phyloP scores from a whole-genome alignment of 2,329 filamentous ascomycete genomes.

The Penicillium sp. region DNA sequence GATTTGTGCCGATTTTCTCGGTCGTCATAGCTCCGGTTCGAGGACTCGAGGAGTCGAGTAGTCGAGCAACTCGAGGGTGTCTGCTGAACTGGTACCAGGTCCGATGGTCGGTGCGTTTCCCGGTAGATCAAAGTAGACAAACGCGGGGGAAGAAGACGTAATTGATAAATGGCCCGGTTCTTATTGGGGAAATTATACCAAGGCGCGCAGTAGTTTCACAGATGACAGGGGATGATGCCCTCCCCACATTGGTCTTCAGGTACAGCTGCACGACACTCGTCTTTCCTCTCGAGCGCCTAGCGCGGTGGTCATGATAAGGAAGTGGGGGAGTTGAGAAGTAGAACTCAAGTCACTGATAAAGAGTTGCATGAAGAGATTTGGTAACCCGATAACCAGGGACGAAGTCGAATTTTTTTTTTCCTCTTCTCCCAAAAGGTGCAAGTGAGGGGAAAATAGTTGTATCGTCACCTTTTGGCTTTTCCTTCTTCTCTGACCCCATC shows the following conservation, averaged over 20 bases:
- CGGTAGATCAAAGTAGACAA: neutral
- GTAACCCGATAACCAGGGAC: slow-evolving; percentile 12
- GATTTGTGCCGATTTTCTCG: neutral
- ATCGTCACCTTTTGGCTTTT: neutral
- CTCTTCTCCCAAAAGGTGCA: neutral
- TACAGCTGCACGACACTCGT: slow-evolving; percentile 14
- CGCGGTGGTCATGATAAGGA: slow-evolving; percentile 30
- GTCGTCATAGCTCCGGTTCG: neutral
- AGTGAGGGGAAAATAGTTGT: neutral
- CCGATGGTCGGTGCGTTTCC: neutral
- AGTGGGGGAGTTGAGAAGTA: slow-evolving; percentile 36
- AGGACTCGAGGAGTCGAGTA: neutral
- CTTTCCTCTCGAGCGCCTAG: slow-evolving; percentile 26
- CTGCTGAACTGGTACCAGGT: neutral
- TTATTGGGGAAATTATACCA: neutral
- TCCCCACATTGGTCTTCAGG: slow-evolving; percentile 9
- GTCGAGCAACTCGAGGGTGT: neutral
- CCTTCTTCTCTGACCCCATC: neutral
- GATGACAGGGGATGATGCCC: neutral
- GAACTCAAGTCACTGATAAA: slow-evolving; percentile 20
- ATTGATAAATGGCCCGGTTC: neutral
- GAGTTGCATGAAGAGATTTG: slow-evolving; percentile 24
- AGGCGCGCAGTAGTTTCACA: neutral
- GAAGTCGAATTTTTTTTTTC: neutral
- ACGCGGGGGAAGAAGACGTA: neutral